Conservation (phyloP, 2,329 filamentous ascomycete genomes). For the Trichoderma semiorbis region DNA sequence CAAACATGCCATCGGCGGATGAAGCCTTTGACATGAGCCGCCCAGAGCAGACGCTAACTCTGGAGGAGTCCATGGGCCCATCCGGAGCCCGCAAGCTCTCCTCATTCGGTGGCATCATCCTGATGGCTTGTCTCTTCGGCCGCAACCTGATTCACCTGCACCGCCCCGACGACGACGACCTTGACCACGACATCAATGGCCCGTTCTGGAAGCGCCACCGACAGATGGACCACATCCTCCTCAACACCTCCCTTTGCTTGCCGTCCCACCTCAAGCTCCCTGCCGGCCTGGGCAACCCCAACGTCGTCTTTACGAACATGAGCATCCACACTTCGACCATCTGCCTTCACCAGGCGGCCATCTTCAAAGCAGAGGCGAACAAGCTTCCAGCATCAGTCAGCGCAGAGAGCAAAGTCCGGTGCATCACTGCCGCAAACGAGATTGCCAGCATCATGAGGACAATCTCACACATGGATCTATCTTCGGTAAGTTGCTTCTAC, state of each 20-base stretch:
- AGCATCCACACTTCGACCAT: slow-evolving; percentile 95
- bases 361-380: slow-evolving; percentile 94
- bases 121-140: slow-evolving; percentile 88
- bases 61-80: slow-evolving; percentile 67
- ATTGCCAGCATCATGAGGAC: slow-evolving; percentile 94
- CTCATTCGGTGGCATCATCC: slow-evolving; percentile 72
- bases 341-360: slow-evolving; percentile 95
- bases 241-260: slow-evolving; percentile 82
- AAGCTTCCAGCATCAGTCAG: slow-evolving; percentile 71
- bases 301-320: slow-evolving; percentile 94
- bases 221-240: slow-evolving; percentile 81
- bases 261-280: slow-evolving; percentile 79
- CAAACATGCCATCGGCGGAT: slow-evolving; percentile 78
- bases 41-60: slow-evolving; percentile 65
- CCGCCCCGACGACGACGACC: slow-evolving; percentile 75
- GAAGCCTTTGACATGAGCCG: slow-evolving; percentile 80
- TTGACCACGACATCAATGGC: slow-evolving; percentile 83
- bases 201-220: slow-evolving; percentile 95
- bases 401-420: slow-evolving; percentile 87
- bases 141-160: slow-evolving; percentile 89
- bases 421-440: slow-evolving; percentile 88
- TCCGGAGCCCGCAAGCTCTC: slow-evolving; percentile 72
- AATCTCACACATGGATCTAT: slow-evolving; percentile 85
- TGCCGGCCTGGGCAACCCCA: slow-evolving; percentile 69
- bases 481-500: slow-evolving; percentile 56